Percentiles rank a stretch among this genome's conserved stretches.
Evolutionary conservation across 768 basidiomycete species (phyloP).

Genomic region (Leccinum disarticulatum): DNA sequence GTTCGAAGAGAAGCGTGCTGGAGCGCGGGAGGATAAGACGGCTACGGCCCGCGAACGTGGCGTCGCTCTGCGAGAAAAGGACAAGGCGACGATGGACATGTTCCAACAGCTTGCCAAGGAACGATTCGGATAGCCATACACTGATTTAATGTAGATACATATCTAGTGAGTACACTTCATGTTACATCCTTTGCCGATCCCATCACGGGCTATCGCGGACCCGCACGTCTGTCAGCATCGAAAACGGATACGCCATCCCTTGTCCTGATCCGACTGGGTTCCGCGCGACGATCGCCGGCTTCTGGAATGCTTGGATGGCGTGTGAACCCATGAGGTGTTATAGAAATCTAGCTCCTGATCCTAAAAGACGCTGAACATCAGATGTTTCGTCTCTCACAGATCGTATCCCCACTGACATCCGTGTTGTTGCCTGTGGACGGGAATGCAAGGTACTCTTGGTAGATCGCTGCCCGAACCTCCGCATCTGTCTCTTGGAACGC

Average conservation of each 20-base stretch:
- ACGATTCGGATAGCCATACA: slow-evolving; percentile 63
- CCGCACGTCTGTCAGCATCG: not conserved
- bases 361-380: not conserved
- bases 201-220: not conserved
- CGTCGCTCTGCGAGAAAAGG: slow-evolving; percentile 67
- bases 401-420: slow-evolving; percentile 1
- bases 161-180: slow-evolving; percentile 15
- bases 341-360: slow-evolving; percentile 36
- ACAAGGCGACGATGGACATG: slow-evolving; percentile 95
- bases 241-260: not conserved
- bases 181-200: not conserved
- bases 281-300: not conserved
- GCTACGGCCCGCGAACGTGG: slow-evolving; percentile 60
- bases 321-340: slow-evolving; percentile 39
- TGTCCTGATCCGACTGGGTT: not conserved
- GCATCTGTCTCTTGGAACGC: slow-evolving; percentile 8
- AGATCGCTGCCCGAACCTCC: slow-evolving; percentile 9
- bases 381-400: not conserved
- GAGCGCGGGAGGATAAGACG: slow-evolving; percentile 47
- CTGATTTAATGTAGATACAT: not conserved
- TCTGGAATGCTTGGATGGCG: not conserved
- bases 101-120: slow-evolving; percentile 90
- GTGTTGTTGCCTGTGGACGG: not conserved
- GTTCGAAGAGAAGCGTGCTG: slow-evolving; percentile 50
- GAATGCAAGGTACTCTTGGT: slow-evolving; percentile 8